These are phyloP conservation scores for Saccharomyces eubayanus DNA, from an alignment of 805 yeast genomes.

Conservation along the genomic window DNA sequence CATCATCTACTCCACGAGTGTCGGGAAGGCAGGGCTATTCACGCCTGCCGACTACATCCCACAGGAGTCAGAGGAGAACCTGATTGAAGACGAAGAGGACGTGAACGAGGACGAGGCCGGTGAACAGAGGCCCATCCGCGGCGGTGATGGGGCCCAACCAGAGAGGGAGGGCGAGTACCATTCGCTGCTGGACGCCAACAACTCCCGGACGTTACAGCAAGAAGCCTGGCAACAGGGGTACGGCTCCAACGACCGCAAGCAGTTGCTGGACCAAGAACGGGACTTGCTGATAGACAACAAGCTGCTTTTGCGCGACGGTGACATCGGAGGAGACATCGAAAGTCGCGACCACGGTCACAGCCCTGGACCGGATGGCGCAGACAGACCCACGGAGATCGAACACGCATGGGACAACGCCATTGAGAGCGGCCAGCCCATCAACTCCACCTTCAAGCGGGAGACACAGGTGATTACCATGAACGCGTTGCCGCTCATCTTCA, in stretches of 20 bases:
- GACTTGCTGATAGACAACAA: conserved; percentile 29
- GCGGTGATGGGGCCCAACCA: not conserved
- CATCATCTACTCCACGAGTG: conserved; percentile 27
- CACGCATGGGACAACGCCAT: conserved; percentile 28
- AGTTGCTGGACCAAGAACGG: conserved; percentile 26
- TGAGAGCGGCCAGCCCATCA: conserved; percentile 23
- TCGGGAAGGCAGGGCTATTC: conserved; percentile 28
- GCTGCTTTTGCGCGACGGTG: conserved; percentile 7
- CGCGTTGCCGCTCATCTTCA: conserved; percentile 56
- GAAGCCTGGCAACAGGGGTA: conserved; percentile 5
- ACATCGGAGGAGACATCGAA: conserved; percentile 7
- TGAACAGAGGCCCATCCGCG: not conserved
- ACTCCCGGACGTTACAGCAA: conserved; percentile 17
- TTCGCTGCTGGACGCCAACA: conserved; percentile 15
- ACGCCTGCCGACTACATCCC: conserved; percentile 26
- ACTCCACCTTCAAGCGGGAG: conserved; percentile 35
- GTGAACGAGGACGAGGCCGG: conserved; percentile 3
- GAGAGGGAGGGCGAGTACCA: conserved; percentile 2
- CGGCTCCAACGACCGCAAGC: conserved; percentile 3
- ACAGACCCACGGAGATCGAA: conserved; percentile 15
- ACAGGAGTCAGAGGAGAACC: conserved; percentile 3
- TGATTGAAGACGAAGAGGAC: conserved; percentile 11
- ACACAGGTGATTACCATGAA: conserved; percentile 34
- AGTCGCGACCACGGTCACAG: conserved; percentile 2
- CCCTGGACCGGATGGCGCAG: conserved; percentile 5